These are phyloP conservation scores for Paramecium bursaria DNA, from an alignment of 73 alveolate genomes.

Conservation along the genomic window DNA sequence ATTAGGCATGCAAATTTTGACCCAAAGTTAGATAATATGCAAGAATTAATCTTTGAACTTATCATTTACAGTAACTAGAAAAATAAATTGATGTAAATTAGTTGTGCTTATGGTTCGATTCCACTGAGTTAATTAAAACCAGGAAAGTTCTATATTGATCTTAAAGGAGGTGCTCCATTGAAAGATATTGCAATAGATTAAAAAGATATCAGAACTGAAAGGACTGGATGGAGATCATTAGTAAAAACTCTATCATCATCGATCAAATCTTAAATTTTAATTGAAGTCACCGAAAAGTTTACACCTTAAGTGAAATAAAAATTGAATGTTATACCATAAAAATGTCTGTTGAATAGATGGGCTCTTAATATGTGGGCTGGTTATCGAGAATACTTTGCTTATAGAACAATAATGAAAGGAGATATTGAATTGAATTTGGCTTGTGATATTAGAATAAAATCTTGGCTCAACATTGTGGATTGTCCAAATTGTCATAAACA, in stretches of 20 bases:
- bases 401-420: constrained; percentile 54
- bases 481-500: constrained; percentile 56
- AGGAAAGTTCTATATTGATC: constrained; percentile 26
- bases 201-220: constrained; percentile 55
- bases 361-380: constrained; percentile 40
- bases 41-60: constrained; percentile 48
- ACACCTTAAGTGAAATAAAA: constrained; percentile 15
- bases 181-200: constrained; percentile 61
- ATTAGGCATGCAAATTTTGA: constrained; percentile 67
- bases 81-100: constrained; percentile 42
- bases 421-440: constrained; percentile 56
- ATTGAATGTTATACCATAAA: constrained; percentile 57
- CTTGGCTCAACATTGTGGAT: constrained; percentile 61
- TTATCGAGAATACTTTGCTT: constrained; percentile 61
- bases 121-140: constrained; percentile 62
- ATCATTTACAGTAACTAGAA: constrained; percentile 4
- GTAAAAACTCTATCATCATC: constrained; percentile 60
- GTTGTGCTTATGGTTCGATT: constrained; percentile 63
- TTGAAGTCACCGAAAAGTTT: constrained; percentile 20
- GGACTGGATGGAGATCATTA: constrained; percentile 71
- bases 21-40: constrained; percentile 48
- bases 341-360: constrained; percentile 52
- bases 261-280: constrained; percentile 37
- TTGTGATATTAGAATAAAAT: constrained; percentile 50
- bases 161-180: constrained; percentile 67